Evolutionary conservation across 768 basidiomycete genomes (phyloP).

Genomic region (Naematelia aurantialba): DNA sequence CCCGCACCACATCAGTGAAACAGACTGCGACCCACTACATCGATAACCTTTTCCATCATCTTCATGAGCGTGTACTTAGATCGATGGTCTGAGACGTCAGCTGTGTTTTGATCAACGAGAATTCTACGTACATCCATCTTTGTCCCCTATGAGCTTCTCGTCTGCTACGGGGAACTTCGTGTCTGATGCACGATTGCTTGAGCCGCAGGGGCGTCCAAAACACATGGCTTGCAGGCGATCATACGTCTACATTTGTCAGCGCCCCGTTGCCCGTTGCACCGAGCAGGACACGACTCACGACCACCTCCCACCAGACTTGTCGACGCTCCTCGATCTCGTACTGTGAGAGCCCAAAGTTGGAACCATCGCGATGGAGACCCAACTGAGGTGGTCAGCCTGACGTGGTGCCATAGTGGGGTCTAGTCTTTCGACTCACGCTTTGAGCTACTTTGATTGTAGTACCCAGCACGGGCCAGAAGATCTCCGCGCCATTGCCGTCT

Average conservation of each 20-base stretch:
- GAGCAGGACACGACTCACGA: constrained; percentile 18
- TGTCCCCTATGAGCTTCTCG: constrained; percentile 24
- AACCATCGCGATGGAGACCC: constrained; percentile 49
- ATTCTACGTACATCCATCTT: constrained; percentile 31
- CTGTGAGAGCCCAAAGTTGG: constrained; percentile 38
- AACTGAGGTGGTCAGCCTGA: constrained; percentile 29
- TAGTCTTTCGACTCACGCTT: constrained; percentile 28
- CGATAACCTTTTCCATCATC: constrained; percentile 45
- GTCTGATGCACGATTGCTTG: constrained; percentile 36
- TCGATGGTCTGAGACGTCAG: constrained; percentile 23
- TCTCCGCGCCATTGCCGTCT: constrained; percentile 43
- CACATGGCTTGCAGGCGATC: constrained; percentile 47
- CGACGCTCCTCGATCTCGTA: constrained; percentile 45
- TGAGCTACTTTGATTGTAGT: constrained; percentile 40
- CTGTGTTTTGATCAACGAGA: neutral
- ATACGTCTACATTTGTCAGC: constrained; percentile 24
- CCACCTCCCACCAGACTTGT: constrained; percentile 47
- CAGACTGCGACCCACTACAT: constrained; percentile 24
- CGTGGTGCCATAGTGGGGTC: neutral
- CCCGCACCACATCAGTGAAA: neutral
- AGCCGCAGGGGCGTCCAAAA: constrained; percentile 46
- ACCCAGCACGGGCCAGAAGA: constrained; percentile 48
- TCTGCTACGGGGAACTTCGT: constrained; percentile 37
- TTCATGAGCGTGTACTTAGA: constrained; percentile 36
- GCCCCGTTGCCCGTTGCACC: neutral